phyloP scores from a whole-genome alignment of 2,329 filamentous ascomycete species.

The Aureobasidium sp. region DNA sequence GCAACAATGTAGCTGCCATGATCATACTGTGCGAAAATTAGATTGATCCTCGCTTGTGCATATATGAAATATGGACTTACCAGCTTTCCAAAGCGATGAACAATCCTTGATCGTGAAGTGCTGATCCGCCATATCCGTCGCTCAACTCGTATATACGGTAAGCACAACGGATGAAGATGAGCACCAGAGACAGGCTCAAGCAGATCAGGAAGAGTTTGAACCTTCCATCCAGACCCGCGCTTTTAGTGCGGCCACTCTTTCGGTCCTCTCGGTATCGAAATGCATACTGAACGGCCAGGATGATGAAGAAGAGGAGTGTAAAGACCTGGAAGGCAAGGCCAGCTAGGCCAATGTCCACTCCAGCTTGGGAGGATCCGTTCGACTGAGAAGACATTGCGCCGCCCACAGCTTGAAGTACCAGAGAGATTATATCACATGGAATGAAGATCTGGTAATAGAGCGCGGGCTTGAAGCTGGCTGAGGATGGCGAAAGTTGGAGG shows the following conservation, averaged over 20 bases:
- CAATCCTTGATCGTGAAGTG: conserved; percentile 24
- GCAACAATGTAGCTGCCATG: too few species aligned
- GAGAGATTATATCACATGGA: conserved; percentile 52
- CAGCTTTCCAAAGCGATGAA: conserved; percentile 24
- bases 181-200: conserved; percentile 41
- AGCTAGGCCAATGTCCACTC: conserved; percentile 57
- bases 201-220: conserved; percentile 48
- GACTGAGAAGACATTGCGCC: conserved; percentile 28
- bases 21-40: too few species aligned
- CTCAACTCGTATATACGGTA: conserved; percentile 58
- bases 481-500: conserved; percentile 14
- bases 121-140: conserved; percentile 49
- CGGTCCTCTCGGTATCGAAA: neutral
- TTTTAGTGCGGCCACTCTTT: neutral
- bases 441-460: conserved; percentile 41
- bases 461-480: conserved; percentile 15
- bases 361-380: conserved; percentile 25
- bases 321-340: conserved; percentile 54
- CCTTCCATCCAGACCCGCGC: conserved; percentile 14
- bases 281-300: conserved; percentile 43
- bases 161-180: conserved; percentile 54
- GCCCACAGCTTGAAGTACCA: conserved; percentile 52
- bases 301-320: conserved; percentile 47
- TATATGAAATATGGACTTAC: neutral
- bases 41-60: too few species aligned